Evolutionary conservation across 495 filamentous ascomycete species (phyloP), one percentile per base, ranked within the genome.

Genomic region (Penicillium manginii): DNA sequence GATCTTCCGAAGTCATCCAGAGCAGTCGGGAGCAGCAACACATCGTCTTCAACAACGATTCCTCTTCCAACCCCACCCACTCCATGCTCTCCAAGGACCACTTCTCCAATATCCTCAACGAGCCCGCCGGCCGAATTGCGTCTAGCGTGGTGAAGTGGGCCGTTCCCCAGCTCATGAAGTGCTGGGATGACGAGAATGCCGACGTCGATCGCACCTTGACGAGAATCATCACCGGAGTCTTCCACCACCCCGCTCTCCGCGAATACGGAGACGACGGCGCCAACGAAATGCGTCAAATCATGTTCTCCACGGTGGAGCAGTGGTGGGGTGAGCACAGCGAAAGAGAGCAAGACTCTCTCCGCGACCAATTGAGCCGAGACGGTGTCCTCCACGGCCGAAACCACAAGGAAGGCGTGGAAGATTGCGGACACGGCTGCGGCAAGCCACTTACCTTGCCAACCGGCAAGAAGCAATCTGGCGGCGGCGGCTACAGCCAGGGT

Each of bases 41-140:
- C 60, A 83, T 91, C 52, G 91, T 97, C 26, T 97, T 96, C 73
- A 65, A 88, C n/a, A 86, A 97, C 61, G 86, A 93, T 60, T 45
- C 77, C 37, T 88, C 72, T 50, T 83, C 84, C 19, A 87, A 97
- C 66, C 92, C 92, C 8, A 97, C 92, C 10, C 92, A 97, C 71
- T 92, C 89, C n/a, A 97, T 96, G 92, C 83, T 97, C 18, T 90
- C 90, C 43, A 97, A 97, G 78, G 92, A 96, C 64, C 92, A 96
- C 68, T 96, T 96, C 70, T 87, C 87, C 46, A 91, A 92, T 64
- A 75, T 92, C 19, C 85, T 97, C 50, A 97, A 97, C 68, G 91
- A 96, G 69, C 85, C 91, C 22, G 92, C 91, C 15, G 92, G 92
- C 31, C 89, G 87, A 59, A 81, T 92, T 57, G 92, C 92, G 26